Conservation (phyloP, 2,329 filamentous ascomycete species). For the Neofusicoccum kwambonambiense region DNA sequence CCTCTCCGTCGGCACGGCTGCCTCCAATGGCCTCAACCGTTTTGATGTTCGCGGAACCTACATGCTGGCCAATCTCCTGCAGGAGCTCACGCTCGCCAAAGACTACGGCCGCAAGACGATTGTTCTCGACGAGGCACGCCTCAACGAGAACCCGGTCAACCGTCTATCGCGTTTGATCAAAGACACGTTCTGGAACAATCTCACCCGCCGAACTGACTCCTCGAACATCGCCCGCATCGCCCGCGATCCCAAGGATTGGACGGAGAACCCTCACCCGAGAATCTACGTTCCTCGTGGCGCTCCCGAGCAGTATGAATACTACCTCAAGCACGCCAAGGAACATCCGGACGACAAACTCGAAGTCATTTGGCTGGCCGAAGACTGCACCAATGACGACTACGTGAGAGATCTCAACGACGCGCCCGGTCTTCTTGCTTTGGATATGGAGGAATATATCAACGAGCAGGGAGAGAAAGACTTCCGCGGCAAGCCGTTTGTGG, state of each 20-base stretch:
- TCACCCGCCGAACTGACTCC: conserved; percentile 87
- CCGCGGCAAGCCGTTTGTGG: conserved; percentile 87
- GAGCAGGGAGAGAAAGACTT: conserved; percentile 69
- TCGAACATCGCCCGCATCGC: conserved; percentile 84
- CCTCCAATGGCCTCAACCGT: conserved; percentile 79
- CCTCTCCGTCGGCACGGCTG: conserved; percentile 78
- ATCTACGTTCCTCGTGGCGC: conserved; percentile 87
- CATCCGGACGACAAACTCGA: conserved; percentile 84
- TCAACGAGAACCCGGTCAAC: conserved; percentile 94
- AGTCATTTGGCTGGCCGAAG: conserved; percentile 72
- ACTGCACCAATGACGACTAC: conserved; percentile 73
- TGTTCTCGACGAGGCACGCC: conserved; percentile 81
- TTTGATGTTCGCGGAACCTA: conserved; percentile 95
- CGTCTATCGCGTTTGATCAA: conserved; percentile 82
- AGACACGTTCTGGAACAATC: conserved; percentile 86
- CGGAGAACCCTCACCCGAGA: conserved; percentile 78
- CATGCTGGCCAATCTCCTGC: conserved; percentile 92
- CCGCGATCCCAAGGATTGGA: conserved; percentile 94
- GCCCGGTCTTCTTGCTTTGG: conserved; percentile 85
- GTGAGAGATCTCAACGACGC: conserved; percentile 82
- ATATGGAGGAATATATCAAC: conserved; percentile 73
- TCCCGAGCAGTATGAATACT: conserved; percentile 87
- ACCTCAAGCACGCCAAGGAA: conserved; percentile 73
- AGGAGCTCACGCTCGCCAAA: conserved; percentile 90
- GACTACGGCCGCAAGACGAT: conserved; percentile 88